Evolutionary conservation across 768 basidiomycete genomes (phyloP), one percentile per base, ranked within the genome.

Genomic region (Termitomyces sp.): DNA sequence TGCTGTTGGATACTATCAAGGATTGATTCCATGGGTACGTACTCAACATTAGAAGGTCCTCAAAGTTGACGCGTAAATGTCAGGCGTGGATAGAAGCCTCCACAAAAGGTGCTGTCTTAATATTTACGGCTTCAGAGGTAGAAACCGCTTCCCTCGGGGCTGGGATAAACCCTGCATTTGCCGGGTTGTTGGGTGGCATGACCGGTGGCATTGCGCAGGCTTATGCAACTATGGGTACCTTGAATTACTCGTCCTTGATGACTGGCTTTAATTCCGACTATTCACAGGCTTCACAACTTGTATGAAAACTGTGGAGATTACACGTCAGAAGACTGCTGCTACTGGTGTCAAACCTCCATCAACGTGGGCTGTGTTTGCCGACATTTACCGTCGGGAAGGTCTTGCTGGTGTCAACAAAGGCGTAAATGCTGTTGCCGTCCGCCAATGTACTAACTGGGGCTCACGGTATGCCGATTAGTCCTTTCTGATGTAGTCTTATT

Each of bases 21-120:
- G 97, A 63, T 84, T 99, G 60, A 98, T 98, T 69, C 97, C 97
- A 68, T 99, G 97, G 96, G 94, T 94, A 66, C 60, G 86, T 57
- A 46, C 37, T 29, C 22, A 55, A 31, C 28, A 52, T 55, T 51
- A 41, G 34, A 22, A 36, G 24, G 41, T 46, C 50, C 57, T 48
- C 52, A 48, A 20, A 15, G 54, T 41, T 60, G 52, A 55, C 46
- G 18, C 47, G 53, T 34, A 41, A 49, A 50, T 46, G 16, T 15
- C 61, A 97, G 94, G 97, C 97, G 37, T 98, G 97, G 97, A 96
- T 99, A 66, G 97, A 99, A 72, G 97, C 97, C 10, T 97, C 95
- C 5, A 98, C 97, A 0, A 99, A 99, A 71, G 97, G 97, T 53
- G 97, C 82, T 55, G 97, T 99, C 31, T 82, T 99, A 22, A 80